phyloP scores from a whole-genome alignment of 352 stramenopile species.

The Plasmopara viticola region DNA sequence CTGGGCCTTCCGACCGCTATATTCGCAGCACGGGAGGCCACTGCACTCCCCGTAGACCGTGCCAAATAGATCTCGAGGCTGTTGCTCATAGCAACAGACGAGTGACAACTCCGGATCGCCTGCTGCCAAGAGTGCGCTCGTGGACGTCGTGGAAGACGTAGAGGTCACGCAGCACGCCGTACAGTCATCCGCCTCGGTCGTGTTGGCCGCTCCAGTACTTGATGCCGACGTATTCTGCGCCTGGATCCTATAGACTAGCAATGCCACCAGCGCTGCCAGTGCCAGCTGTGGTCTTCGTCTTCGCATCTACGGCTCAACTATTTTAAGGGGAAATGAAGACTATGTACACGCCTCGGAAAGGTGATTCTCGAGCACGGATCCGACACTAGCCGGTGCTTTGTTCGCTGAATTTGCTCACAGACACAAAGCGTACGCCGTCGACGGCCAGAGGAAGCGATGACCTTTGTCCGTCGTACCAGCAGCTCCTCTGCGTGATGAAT shows the following conservation, averaged over 20 bases:
- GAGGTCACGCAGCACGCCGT: slow-evolving; percentile 40
- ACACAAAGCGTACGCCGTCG: slow-evolving; percentile 6
- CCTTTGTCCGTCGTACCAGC: slow-evolving; percentile 21
- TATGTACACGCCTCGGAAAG: slow-evolving; percentile 15
- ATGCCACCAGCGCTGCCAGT: slow-evolving; percentile 8
- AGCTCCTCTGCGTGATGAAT: slow-evolving; percentile 18
- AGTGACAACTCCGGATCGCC: slow-evolving; percentile 30
- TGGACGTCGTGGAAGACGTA: slow-evolving; percentile 16
- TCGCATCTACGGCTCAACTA: slow-evolving; percentile 11
- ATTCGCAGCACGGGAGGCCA: slow-evolving; percentile 71
- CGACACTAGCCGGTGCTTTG: slow-evolving; percentile 13
- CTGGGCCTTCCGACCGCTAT: slow-evolving; percentile 57
- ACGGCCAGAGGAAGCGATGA: slow-evolving; percentile 20
- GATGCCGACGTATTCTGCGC: slow-evolving; percentile 12
- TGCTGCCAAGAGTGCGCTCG: slow-evolving; percentile 8
- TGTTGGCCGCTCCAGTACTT: slow-evolving; percentile 4
- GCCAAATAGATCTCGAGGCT: slow-evolving; percentile 44
- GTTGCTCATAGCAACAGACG: slow-evolving; percentile 44
- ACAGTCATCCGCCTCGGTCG: slow-evolving; percentile 48
- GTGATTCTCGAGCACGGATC: slow-evolving; percentile 4
- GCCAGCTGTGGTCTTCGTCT: slow-evolving; percentile 29
- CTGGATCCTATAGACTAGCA: slow-evolving; percentile 15
- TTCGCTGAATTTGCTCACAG: slow-evolving; percentile 3
- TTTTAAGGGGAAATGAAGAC: background rate
- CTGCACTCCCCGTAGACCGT: slow-evolving; percentile 65